These are phyloP conservation scores for Hymenoscyphus albidus DNA, from an alignment of 2,329 filamentous ascomycete species.

Conservation along the genomic window DNA sequence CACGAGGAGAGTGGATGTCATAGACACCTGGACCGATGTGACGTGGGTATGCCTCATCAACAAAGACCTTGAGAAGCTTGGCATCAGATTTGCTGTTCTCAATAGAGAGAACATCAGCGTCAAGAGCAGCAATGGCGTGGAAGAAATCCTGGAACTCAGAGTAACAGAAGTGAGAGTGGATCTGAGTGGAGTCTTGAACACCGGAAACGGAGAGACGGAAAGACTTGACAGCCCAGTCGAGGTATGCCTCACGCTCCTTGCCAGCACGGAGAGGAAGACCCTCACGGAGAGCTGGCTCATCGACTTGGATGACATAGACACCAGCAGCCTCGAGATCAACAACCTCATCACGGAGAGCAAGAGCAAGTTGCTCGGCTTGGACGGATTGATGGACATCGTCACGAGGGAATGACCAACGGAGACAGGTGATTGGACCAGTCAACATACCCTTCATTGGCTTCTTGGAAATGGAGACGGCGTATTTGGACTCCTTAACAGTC, in stretches of 20 bases:
- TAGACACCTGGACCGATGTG: slow-evolving; percentile 99
- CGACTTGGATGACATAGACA: slow-evolving; percentile 97
- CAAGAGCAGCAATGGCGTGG: slow-evolving; percentile 97
- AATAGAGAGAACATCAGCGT: slow-evolving; percentile 96
- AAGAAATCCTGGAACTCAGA: slow-evolving; percentile 99
- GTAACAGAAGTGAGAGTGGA: slow-evolving; percentile 99
- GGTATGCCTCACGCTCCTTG: slow-evolving; percentile 93
- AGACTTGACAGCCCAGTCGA: slow-evolving; percentile 94
- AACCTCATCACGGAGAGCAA: slow-evolving; percentile 97
- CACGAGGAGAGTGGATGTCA: slow-evolving; percentile 98
- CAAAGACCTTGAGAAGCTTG: slow-evolving; percentile 98
- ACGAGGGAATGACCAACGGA: slow-evolving; percentile 99
- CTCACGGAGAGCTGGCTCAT: slow-evolving; percentile 98
- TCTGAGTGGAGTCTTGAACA: slow-evolving; percentile 94
- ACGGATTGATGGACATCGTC: slow-evolving; percentile 99
- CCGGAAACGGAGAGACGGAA: slow-evolving; percentile 95
- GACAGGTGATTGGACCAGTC: slow-evolving; percentile 96
- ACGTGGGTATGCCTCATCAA: slow-evolving; percentile 93
- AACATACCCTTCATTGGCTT: slow-evolving; percentile 99
- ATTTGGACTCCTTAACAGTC: slow-evolving; percentile 99
- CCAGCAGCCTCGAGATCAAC: slow-evolving; percentile 96
- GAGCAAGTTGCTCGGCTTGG: slow-evolving; percentile 96
- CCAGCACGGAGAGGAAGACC: slow-evolving; percentile 95
- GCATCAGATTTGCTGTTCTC: slow-evolving; percentile 99
- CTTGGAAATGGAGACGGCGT: slow-evolving; percentile 90